phyloP scores from a whole-genome alignment of 179 eudicot genomes.

The Amaranthus tricolor region DNA sequence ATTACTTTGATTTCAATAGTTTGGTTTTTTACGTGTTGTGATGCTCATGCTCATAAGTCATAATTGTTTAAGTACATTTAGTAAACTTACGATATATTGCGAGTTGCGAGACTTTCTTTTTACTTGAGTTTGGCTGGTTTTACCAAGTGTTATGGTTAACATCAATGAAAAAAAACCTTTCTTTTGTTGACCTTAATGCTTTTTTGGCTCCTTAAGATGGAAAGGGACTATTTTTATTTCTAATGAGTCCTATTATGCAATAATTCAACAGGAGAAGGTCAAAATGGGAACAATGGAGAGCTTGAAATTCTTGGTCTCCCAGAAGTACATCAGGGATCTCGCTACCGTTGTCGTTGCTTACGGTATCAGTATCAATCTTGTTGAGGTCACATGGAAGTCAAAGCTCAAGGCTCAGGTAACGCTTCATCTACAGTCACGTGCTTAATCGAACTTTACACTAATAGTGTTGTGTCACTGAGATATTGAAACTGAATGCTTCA shows the following conservation, averaged over 20 bases:
- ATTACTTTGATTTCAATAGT: too few species aligned
- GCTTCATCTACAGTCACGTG: background rate
- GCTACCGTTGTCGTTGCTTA: slow-evolving; percentile 95
- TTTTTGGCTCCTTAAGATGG: slow-evolving; percentile 1
- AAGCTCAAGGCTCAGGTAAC: slow-evolving; percentile 99
- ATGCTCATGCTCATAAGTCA: too few species aligned
- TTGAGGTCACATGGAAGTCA: slow-evolving; percentile 99
- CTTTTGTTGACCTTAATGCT: background rate
- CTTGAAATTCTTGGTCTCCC: slow-evolving; percentile 83
- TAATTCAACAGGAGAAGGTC: slow-evolving; percentile 65
- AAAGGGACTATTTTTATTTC: slow-evolving; percentile 9
- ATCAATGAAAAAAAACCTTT: background rate
- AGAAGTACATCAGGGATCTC: slow-evolving; percentile 85
- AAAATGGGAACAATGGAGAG: slow-evolving; percentile 98
- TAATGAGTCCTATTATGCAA: background rate
- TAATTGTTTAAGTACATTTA: too few species aligned
- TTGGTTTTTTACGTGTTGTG: too few species aligned
- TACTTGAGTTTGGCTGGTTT: background rate
- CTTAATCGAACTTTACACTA: background rate
- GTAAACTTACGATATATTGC: too few species aligned
- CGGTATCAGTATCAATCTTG: slow-evolving; percentile 95
- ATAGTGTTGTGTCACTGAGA: background rate
- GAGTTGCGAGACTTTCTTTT: background rate
- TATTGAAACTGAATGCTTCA: slow-evolving; percentile 27
- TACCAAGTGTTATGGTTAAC: background rate